Conservation (phyloP, 2,329 filamentous ascomycete species). For the Ceratocystis diversiconidia region DNA sequence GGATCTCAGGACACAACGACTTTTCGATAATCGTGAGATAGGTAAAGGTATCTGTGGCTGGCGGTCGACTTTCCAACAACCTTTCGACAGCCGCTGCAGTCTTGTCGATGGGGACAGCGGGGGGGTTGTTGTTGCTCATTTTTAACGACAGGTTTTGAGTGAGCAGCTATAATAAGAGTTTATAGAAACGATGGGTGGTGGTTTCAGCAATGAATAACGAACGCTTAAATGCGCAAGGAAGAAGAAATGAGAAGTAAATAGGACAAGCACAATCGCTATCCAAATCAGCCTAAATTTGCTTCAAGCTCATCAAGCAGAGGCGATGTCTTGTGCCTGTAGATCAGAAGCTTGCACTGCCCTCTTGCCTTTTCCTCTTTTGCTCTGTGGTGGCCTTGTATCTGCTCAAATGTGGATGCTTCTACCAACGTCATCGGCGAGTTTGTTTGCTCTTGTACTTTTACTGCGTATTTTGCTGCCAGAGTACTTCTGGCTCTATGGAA, state of each 20-base stretch:
- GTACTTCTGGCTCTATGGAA: background rate
- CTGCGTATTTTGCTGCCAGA: background rate
- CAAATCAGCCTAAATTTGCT: slow-evolving; percentile 19
- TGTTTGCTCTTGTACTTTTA: slow-evolving; percentile 6
- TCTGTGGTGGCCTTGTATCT: background rate
- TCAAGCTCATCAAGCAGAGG: slow-evolving; percentile 11
- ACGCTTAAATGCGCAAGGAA: background rate
- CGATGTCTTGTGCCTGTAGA: slow-evolving; percentile 14
- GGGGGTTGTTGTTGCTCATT: slow-evolving; percentile 3
- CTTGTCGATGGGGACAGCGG: slow-evolving; percentile 2
- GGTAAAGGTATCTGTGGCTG: slow-evolving; percentile 52
- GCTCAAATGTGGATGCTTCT: background rate
- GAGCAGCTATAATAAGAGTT: background rate
- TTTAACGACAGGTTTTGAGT: background rate
- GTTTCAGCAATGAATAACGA: background rate
- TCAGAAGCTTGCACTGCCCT: slow-evolving; percentile 16
- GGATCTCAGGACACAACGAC: slow-evolving; percentile 50
- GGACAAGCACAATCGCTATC: background rate
- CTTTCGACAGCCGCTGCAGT: slow-evolving; percentile 31
- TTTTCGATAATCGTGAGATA: slow-evolving; percentile 68
- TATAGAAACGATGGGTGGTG: background rate
- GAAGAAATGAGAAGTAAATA: background rate
- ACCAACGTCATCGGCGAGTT: slow-evolving; percentile 7
- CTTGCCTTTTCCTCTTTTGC: background rate
- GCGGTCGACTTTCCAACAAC: slow-evolving; percentile 36